Conservation (phyloP, 202 grass and related monocot genomes). For the Musa balbisiana region DNA sequence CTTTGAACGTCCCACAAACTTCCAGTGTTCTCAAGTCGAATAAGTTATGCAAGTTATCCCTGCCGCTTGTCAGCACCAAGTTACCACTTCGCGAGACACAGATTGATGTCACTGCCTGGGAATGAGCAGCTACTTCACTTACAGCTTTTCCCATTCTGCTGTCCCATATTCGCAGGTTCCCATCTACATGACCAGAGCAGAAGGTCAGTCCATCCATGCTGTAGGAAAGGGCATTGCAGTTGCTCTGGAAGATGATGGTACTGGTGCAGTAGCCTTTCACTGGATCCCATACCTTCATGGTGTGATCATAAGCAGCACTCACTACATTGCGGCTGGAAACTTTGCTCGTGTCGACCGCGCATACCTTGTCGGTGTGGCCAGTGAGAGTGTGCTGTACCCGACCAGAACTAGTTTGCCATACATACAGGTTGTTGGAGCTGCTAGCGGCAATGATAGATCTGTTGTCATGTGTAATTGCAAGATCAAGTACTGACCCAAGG, state of each 20-base stretch:
- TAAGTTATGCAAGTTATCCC: conserved; percentile 74
- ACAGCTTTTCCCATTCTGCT: conserved; percentile 57
- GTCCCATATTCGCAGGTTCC: conserved; percentile 77
- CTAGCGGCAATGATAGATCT: conserved; percentile 81
- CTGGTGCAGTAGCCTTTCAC: conserved; percentile 79
- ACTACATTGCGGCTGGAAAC: conserved; percentile 50
- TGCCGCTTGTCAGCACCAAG: conserved; percentile 76
- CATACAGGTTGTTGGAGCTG: conserved; percentile 95
- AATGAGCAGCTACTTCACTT: conserved; percentile 63
- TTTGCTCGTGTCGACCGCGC: conserved; percentile 71
- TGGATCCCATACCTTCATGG: conserved; percentile 95
- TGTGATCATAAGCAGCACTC: conserved; percentile 80
- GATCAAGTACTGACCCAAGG: conserved; percentile 82
- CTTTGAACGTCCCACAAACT: conserved; percentile 70
- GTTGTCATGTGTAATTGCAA: conserved; percentile 84
- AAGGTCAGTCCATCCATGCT: conserved; percentile 58
- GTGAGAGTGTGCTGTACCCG: conserved; percentile 77
- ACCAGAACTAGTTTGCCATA: conserved; percentile 71
- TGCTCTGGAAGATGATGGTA: conserved; percentile 86
- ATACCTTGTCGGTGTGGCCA: conserved; percentile 82
- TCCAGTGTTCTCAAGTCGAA: conserved; percentile 89
- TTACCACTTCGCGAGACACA: conserved; percentile 67
- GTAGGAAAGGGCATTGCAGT: conserved; percentile 75
- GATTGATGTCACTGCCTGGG: conserved; percentile 60
- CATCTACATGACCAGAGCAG: conserved; percentile 94